Evolutionary conservation across 352 stramenopile genomes (phyloP).

Genomic region (Globisporangium recalcitrans): DNA sequence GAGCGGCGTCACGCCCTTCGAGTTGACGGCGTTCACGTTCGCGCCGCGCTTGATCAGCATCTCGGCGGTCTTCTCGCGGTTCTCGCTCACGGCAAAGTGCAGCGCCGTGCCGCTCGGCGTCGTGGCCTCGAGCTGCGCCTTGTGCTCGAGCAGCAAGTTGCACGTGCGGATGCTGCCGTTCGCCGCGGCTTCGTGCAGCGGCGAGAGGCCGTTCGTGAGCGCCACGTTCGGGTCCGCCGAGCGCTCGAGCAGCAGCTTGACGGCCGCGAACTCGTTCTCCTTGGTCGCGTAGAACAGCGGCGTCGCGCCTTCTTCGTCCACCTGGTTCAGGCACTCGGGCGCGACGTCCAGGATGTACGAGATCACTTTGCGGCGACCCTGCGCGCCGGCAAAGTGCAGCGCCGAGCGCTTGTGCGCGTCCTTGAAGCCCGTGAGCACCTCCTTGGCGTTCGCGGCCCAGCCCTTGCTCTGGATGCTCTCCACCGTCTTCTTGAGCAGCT

Average conservation of each 20-base stretch:
- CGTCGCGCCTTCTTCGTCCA: conserved; percentile 69
- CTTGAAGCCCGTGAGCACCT: conserved; percentile 68
- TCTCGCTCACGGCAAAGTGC: conserved; percentile 80
- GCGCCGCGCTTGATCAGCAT: conserved; percentile 53
- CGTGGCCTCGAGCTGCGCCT: conserved; percentile 46
- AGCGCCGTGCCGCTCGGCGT: conserved; percentile 71
- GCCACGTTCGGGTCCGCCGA: conserved; percentile 47
- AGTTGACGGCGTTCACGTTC: conserved; percentile 61
- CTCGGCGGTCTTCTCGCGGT: conserved; percentile 70
- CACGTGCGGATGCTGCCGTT: conserved; percentile 61
- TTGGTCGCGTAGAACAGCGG: conserved; percentile 67
- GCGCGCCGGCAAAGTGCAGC: conserved; percentile 74
- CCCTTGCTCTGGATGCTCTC: conserved; percentile 54
- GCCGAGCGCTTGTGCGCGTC: conserved; percentile 77
- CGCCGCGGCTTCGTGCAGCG: conserved; percentile 64
- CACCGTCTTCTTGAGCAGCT: conserved; percentile 60
- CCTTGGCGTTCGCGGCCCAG: conserved; percentile 43
- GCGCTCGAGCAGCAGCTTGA: conserved; percentile 59
- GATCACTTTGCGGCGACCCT: conserved; percentile 74
- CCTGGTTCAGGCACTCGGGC: conserved; percentile 43
- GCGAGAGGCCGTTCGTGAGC: conserved; percentile 54
- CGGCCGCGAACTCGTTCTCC: conserved; percentile 69
- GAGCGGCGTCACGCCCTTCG: conserved; percentile 64
- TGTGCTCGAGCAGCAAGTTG: conserved; percentile 50
- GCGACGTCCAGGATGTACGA: conserved; percentile 61